These are phyloP conservation scores for Colletotrichum spaethianum DNA, from an alignment of 2,329 filamentous ascomycete genomes.

Conservation along the genomic window DNA sequence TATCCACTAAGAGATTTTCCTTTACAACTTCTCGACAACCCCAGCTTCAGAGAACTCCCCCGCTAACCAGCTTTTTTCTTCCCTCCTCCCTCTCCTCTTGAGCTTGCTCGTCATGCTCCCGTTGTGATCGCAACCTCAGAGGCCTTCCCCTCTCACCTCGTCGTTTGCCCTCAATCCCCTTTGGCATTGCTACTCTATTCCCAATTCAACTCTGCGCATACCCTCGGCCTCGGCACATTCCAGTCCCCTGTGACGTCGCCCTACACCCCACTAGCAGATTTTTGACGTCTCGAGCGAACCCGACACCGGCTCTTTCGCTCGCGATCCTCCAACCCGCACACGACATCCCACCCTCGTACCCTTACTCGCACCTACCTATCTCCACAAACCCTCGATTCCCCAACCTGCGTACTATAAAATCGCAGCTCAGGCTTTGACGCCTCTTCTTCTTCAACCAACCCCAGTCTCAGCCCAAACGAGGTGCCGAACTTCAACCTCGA, in stretches of 20 bases:
- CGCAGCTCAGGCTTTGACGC: neutral
- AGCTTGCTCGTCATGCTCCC: slow-evolving; percentile 39
- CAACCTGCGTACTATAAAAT: slow-evolving; percentile 7
- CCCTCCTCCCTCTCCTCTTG: slow-evolving; percentile 14
- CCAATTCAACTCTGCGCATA: slow-evolving; percentile 29
- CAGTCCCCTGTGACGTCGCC: slow-evolving; percentile 40
- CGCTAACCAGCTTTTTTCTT: slow-evolving; percentile 24
- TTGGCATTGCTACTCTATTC: slow-evolving; percentile 12
- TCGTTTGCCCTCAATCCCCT: slow-evolving; percentile 15
- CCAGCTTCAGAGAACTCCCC: slow-evolving; percentile 36
- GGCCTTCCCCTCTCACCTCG: slow-evolving; percentile 30
- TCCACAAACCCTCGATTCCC: neutral
- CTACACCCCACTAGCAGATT: slow-evolving; percentile 41
- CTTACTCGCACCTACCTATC: neutral
- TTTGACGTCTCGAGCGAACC: slow-evolving; percentile 40
- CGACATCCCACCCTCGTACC: slow-evolving; percentile 24
- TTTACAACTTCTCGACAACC: slow-evolving; percentile 42
- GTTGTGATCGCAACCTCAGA: slow-evolving; percentile 39
- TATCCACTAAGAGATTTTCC: slow-evolving; percentile 42
- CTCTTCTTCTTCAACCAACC: neutral
- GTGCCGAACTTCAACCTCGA: neutral
- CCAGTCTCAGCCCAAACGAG: neutral
- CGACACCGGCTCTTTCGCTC: slow-evolving; percentile 39
- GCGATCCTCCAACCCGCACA: slow-evolving; percentile 36
- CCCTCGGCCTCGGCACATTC: slow-evolving; percentile 35